These are phyloP conservation scores for Auriscalpium orientale DNA, from an alignment of 768 basidiomycete species.

Conservation along the genomic window DNA sequence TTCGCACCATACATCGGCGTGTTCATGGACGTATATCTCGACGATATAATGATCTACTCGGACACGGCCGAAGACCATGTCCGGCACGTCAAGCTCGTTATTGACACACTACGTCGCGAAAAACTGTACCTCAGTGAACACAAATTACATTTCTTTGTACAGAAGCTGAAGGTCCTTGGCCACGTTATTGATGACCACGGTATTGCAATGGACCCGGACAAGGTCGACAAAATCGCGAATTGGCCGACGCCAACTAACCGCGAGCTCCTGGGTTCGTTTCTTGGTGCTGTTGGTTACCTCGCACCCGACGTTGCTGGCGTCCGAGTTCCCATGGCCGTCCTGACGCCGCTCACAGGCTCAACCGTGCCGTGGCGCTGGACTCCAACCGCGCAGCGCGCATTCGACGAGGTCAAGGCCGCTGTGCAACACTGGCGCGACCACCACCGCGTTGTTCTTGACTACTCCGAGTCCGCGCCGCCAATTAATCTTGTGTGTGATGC, in stretches of 20 bases:
- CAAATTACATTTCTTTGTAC: constrained; percentile 19
- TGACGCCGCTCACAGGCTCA: constrained; percentile 16
- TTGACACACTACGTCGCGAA: constrained; percentile 7
- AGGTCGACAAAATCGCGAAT: constrained; percentile 29
- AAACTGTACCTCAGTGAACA: constrained; percentile 16
- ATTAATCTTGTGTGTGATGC: constrained; percentile 22
- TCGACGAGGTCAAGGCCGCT: constrained; percentile 21
- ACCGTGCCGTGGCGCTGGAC: no score
- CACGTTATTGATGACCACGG: constrained; percentile 30
- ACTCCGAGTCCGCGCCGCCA: constrained; percentile 8
- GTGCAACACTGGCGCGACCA: constrained; percentile 14
- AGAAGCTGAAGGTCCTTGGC: constrained; percentile 22
- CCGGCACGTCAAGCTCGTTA: constrained; percentile 10
- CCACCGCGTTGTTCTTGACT: constrained; percentile 19
- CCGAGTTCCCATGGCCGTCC: constrained; percentile 31
- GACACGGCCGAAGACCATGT: constrained; percentile 20
- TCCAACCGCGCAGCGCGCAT: constrained; percentile 3
- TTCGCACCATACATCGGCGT: constrained; percentile 21
- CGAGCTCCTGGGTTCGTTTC: constrained; percentile 28
- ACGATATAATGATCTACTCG: constrained; percentile 28
- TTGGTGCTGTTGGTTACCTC: constrained; percentile 25
- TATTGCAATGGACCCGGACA: constrained; percentile 36
- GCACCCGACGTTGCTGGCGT: constrained; percentile 27
- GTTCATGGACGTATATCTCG: constrained; percentile 26
- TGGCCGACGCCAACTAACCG: constrained; percentile 25